Evolutionary conservation across 179 eudicot genomes (phyloP), one percentile per base, ranked within the genome.

Genomic region (Drosera spatulata): DNA sequence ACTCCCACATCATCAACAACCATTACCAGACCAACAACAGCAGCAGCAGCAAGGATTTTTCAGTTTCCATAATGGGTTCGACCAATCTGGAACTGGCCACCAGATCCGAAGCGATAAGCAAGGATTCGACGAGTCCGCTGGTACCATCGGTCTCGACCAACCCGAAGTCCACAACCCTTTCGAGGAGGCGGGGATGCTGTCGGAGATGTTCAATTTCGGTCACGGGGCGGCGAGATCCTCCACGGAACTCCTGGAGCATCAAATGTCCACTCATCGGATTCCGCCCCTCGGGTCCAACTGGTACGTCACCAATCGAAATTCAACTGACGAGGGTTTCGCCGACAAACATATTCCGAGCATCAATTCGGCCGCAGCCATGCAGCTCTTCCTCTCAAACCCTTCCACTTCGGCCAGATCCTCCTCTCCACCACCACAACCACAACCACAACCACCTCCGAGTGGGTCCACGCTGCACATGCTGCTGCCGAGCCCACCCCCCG

Each of bases 161-260:
- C 12, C 12, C 5, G 53, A 50, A 8, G 76, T 65, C 38, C 10
- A 6, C 7, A 6, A 45, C 10, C 71, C 66, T 44, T 79, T 79
- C 22, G 95, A 86, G 11, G 56, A 87, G 0, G 80, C 80, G 6
- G 97, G 88, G 48, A 86, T 84, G 94, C 55, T 89, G 4, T 93
- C 97, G 0, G 99, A 93, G 59, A 93, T 93, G 99, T 93, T 93
- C 74, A 81, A 77, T 73, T 93, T 77, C 13, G 81, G 79, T 6
- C 67, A 74, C 53, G 53, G 53, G 53, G 13, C 53, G 13, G 53
- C 33, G 33, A 22, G 53, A 4, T 50, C 53, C 12, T 13, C 53
- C n/a, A 5, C 53, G 5, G 53, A 50, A 15, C n/a, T 1, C 84
- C 74, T 6, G 60, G 70, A 0, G 60, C 75, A 44, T 61, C 69